Evolutionary conservation across 2,329 filamentous ascomycete species (phyloP).

Genomic region (Hypoxylon sp.): DNA sequence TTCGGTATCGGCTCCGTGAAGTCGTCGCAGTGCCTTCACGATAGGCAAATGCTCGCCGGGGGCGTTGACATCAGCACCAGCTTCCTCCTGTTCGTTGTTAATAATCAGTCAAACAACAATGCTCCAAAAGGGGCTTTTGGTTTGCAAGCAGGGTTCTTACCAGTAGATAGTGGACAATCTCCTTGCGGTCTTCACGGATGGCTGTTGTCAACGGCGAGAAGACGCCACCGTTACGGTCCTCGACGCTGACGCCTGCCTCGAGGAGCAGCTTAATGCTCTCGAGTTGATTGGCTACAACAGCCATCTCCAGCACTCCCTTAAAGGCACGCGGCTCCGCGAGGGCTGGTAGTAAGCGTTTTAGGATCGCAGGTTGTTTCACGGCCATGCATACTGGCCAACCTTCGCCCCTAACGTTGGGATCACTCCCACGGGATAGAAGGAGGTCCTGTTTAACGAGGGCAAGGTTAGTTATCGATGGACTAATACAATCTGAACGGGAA

Average conservation of each 20-base stretch:
- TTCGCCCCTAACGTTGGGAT: constrained; percentile 71
- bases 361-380: constrained; percentile 69
- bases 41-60: constrained; percentile 78
- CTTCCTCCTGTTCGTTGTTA: constrained; percentile 57
- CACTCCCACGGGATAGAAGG: constrained; percentile 58
- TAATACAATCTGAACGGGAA: neutral
- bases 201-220: constrained; percentile 77
- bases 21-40: constrained; percentile 74
- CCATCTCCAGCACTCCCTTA: constrained; percentile 76
- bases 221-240: constrained; percentile 78
- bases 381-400: constrained; percentile 80
- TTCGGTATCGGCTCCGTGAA: constrained; percentile 66
- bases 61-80: constrained; percentile 72
- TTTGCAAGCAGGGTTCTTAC: constrained; percentile 19
- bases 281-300: constrained; percentile 73
- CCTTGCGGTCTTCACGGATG: constrained; percentile 70
- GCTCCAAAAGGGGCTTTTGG: no score
- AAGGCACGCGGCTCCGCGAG: constrained; percentile 70
- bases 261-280: constrained; percentile 75
- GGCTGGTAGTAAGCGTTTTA: constrained; percentile 68
- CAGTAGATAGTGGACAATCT: constrained; percentile 71
- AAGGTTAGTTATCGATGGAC: neutral
- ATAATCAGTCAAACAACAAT: neutral
- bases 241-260: constrained; percentile 72
- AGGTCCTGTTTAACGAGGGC: constrained; percentile 31